Conservation (phyloP, 495 filamentous ascomycete genomes). For the Friedmanniomyces endolithicus region DNA sequence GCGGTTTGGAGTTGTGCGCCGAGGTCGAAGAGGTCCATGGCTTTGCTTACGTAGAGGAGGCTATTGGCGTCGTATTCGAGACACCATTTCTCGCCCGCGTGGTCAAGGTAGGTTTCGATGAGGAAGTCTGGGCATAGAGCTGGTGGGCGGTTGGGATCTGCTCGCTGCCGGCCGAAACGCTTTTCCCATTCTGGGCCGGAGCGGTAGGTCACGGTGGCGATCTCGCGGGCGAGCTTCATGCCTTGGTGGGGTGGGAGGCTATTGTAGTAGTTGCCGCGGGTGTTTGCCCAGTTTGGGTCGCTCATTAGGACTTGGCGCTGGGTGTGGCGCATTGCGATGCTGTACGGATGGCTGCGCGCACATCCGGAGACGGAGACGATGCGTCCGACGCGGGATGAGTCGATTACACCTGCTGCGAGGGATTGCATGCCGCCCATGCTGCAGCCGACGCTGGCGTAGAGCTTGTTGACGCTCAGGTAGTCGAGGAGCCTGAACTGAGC, state of each 20-base stretch:
- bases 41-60: conserved; percentile 91
- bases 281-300: conserved; percentile 77
- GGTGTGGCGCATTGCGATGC: conserved; percentile 97
- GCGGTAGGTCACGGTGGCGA: conserved; percentile 94
- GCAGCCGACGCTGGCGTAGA: conserved; percentile 86
- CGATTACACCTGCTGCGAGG: conserved; percentile 77
- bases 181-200: conserved; percentile 97
- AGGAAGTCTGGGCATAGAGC: conserved; percentile 94
- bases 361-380: conserved; percentile 89
- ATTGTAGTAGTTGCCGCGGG: conserved; percentile 91
- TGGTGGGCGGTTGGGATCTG: conserved; percentile 73
- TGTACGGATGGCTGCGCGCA: conserved; percentile 91
- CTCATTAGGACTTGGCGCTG: conserved; percentile 98
- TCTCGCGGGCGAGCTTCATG: conserved; percentile 96
- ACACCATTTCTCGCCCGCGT: conserved; percentile 97
- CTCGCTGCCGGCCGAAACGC: conserved; percentile 77
- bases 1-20: conserved; percentile 51
- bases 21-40: conserved; percentile 97
- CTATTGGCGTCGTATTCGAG: conserved; percentile 97
- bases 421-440: conserved; percentile 99
- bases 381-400: conserved; percentile 64
- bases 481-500: conserved; percentile 90
- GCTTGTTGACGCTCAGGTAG: conserved; percentile 57
- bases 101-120: conserved; percentile 96
- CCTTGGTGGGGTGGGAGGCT: conserved; percentile 80